Conservation (phyloP, 192 early-diverging fungal species). For the Podila verticillata region DNA sequence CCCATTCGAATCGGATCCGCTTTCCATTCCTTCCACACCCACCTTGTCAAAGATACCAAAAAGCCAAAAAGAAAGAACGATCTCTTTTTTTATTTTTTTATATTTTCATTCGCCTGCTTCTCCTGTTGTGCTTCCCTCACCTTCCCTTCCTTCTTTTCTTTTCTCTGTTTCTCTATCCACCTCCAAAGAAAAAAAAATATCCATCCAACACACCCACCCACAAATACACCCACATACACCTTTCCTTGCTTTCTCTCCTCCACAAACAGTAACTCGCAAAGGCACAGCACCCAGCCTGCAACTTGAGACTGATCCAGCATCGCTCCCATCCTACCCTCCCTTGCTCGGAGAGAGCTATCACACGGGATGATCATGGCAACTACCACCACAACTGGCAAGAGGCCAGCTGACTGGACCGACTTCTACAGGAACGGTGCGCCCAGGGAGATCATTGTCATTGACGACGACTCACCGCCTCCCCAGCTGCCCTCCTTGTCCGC, state of each 20-base stretch:
- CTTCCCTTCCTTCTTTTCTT: neutral
- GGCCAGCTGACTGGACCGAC: slow-evolving; percentile 31
- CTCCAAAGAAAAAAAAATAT: neutral
- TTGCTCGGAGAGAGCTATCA: no score
- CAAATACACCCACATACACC: neutral
- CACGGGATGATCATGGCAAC: slow-evolving; percentile 1
- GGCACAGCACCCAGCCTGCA: neutral
- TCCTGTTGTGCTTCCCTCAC: slow-evolving; percentile 2
- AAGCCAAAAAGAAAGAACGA: slow-evolving; percentile 3
- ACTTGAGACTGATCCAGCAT: neutral
- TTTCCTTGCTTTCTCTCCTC: neutral
- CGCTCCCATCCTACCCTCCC: neutral
- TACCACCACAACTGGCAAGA: slow-evolving; percentile 10
- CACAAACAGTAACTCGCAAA: neutral
- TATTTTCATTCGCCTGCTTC: neutral
- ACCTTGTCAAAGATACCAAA: neutral
- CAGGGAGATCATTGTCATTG: slow-evolving; percentile 50
- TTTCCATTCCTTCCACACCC: neutral
- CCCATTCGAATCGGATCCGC: no score
- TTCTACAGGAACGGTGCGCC: slow-evolving; percentile 49
- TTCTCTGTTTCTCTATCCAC: neutral
- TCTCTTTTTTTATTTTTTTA: neutral
- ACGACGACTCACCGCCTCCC: slow-evolving; percentile 49
- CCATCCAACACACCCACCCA: neutral
- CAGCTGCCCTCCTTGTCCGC: slow-evolving; percentile 11